Base-by-base conservation (phyloP, 2,329 filamentous ascomycete species). In the Pezicula neosporulosa region DNA sequence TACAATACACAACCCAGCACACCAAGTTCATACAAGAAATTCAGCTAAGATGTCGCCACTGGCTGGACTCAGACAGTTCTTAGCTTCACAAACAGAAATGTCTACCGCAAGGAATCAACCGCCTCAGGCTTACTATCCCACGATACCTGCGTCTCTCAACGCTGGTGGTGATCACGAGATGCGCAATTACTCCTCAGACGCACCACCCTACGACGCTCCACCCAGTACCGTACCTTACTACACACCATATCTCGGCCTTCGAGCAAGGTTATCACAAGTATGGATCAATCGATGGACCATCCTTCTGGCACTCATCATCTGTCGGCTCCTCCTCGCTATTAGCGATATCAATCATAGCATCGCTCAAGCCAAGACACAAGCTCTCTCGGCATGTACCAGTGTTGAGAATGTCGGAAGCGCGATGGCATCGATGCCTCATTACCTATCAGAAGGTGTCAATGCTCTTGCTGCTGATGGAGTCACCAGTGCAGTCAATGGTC, bases 221-320 rank as follows among this genome's bases (percentile, higher is more conserved):
- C 66, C 80, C 67, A 77, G 77, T 68, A 85, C 87, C 57, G 80
- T 83, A 69, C 82, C 82, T 68, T 82, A 82, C 66, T 80, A 88
- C 65, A 97, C 91, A 57, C 93, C 94, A 56, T 97, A 97, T 70
- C 87, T 99, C 57, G 91, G 92, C 63, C 83, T 97, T 66, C 84
- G 85, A 65, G 86, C 93, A 63, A 86, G 92, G 64, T 80, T 97
- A 63, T 97, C 94, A 48, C 94, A 99, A 76, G 81, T 95, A 70
- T 97, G 93, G 91, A 85, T 99, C 74, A 97, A 99, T 76, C 83
- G 89, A 70, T 99, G 94, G 94, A 97, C 94, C 37, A 78, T 97
- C 54, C 79, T 99, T 44, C 78, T 97, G 44, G 70, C 96, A 53
- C 83, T 99, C 49, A 86, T 97, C 50, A 84, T 99, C 48, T 82